Evolutionary conservation across 345 rosid species (phyloP), one percentile per base, ranked within the genome.

Genomic region (Punica granatum): DNA sequence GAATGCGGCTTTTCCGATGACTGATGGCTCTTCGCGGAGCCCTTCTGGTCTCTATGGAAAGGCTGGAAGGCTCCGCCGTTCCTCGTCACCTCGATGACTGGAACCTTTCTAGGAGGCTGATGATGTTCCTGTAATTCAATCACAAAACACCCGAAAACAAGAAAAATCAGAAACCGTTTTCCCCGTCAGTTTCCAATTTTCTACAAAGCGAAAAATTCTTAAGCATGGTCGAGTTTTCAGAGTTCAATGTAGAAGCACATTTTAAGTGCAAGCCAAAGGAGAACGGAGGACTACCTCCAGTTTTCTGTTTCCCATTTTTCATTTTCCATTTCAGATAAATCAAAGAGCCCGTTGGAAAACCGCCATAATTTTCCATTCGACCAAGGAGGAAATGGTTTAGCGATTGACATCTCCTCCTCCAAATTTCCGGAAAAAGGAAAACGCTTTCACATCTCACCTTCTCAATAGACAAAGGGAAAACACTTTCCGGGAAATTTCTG

Each of bases 51-150:
- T 48, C 74, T 84, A 14, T 68, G 85, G 73, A 89, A 89, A 0
- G 97, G 96, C 67, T 85, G 95, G 71, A 94, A 94, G 42, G 89
- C 97, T 37, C 97, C 95, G 11, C 87, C 79, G 63, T 78, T 77
- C 42, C 77, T 75, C 79, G 78, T 91, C 80, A 89, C 92, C 83
- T 89, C 95, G 31, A 80, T 72, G n/a, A 80, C 92, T 23, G 65
- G 69, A 0, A 83, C 82, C 70, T 75, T 85, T 70, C 79, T 84
- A 31, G 84, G 84, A 7, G 75, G 70, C 28, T 8, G 66, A 5
- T 35, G 65, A n/a, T 42, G 58, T 25, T 60, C 72, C 69, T 73
- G 60, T 54, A 21, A n/a, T 70, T 59, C 58, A 30, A 58, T 53
- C 19, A 48, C 16, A 23, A 56, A 48, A 64, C 66, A 66, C 42